Evolutionary conservation across 805 yeast genomes (phyloP), one percentile per base, ranked within the genome.

Genomic region (Yamadazyma kitorensis): DNA sequence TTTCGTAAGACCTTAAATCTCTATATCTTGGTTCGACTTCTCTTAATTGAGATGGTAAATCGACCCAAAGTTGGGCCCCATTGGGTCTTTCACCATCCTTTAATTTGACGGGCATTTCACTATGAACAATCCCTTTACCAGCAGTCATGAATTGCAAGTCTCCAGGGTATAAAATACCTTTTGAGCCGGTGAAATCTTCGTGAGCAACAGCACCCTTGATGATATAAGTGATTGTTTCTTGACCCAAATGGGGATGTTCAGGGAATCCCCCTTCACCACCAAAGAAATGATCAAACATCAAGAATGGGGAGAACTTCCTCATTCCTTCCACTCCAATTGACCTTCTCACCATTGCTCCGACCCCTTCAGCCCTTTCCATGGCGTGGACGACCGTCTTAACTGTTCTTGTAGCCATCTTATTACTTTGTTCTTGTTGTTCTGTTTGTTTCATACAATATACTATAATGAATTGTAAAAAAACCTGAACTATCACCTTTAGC

Each of bases 141-240:
- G 96, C 95, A 17, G 95, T 87, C 96, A 87, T 87, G 57, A 87
- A 86, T 57, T 87, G 96, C 45, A 88, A 65, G 55, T 87, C 96
- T 37, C 95, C 96, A 6, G 86, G 77, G 41, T 74, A 70, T 34
- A 88, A 61, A 6, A 85, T 68, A 36, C 95, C 96, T 34, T 74
- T 70, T n/a, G 82, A 64, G 1, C 95, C 95, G 2, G 94, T 84
- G 60, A 87, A 86, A 55, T 88, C 96, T 42, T 57, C 68, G 38
- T 64, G 70, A 11, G 68, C 68, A 40, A 64, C 49, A 0, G 63
- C 66, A 28, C 70, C 68, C 30, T 54, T 41, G 20, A 54, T 37
- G 30, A 61, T 45, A 24, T 51, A 52, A 11, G 68, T 57, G 27
- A 64, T 55, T 22, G 68, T 64, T 46, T 60, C 67, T 38, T 61